A percentile compares a stretch with the other conserved stretches of the same genome.
These are phyloP conservation scores for Colletotrichum sp. DNA, from an alignment of 2,329 filamentous ascomycete species.

Conservation along the genomic window DNA sequence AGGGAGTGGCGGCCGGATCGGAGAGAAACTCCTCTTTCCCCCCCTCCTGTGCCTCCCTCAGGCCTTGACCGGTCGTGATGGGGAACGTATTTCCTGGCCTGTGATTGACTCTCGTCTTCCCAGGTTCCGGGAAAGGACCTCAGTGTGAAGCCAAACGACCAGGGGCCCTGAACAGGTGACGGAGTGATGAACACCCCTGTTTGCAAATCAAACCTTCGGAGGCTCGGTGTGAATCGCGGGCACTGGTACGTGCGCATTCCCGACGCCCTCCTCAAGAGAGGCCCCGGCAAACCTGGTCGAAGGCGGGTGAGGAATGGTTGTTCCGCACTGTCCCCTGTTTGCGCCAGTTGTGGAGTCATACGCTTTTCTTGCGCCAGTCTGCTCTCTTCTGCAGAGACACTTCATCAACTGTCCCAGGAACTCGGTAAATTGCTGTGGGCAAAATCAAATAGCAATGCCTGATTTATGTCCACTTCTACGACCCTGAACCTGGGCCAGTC, in stretches of 20 bases:
- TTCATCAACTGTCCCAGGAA: conserved; percentile 16
- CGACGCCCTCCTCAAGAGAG: neutral
- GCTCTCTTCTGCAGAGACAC: conserved; percentile 6
- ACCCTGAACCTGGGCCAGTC: neutral
- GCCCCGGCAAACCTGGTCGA: neutral
- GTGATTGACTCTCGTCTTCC: conserved; percentile 1
- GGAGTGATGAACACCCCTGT: conserved; percentile 4
- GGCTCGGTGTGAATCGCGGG: neutral
- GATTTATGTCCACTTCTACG: neutral
- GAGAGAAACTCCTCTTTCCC: neutral
- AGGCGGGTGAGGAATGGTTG: neutral
- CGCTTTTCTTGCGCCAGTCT: neutral
- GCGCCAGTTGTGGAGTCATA: neutral
- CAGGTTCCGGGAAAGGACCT: conserved; percentile 13
- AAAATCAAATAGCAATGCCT: neutral
- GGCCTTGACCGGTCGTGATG: conserved; percentile 15
- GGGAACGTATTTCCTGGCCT: neutral
- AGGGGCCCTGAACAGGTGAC: conserved; percentile 1
- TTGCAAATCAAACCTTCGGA: conserved; percentile 1
- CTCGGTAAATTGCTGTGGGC: conserved; percentile 15
- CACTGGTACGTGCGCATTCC: conserved; percentile 11
- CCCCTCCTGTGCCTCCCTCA: neutral
- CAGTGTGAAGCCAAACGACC: neutral
- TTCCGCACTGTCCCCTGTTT: neutral
- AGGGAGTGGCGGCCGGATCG: neutral